Evolutionary conservation across 306 rosid genomes (phyloP).

Genomic region (Acacia crassicarpa): DNA sequence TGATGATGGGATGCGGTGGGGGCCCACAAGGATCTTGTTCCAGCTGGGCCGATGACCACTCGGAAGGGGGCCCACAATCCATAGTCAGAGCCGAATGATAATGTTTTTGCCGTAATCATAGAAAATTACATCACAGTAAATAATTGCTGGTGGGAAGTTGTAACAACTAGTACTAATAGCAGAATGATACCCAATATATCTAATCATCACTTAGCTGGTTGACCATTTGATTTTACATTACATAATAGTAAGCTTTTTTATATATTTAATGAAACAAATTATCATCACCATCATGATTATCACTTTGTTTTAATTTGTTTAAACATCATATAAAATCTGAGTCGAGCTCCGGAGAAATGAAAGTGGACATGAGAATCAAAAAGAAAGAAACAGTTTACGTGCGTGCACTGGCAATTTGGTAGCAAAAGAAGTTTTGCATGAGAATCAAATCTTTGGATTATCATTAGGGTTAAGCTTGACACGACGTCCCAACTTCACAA

Average conservation of each 20-base stretch:
- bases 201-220: conserved; percentile 31
- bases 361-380: not conserved
- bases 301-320: not conserved
- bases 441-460: conserved; percentile 10
- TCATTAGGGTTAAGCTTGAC: conserved; percentile 7
- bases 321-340: not conserved
- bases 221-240: conserved; percentile 27
- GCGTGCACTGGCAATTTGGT: not conserved
- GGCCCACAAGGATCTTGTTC: conserved; percentile 57
- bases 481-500: conserved; percentile 25
- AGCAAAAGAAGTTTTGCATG: conserved; percentile 17
- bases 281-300: not conserved
- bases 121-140: conserved; percentile 30
- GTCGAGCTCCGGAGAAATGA: not conserved
- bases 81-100: conserved; percentile 48
- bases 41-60: conserved; percentile 42
- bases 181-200: conserved; percentile 8
- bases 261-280: not conserved
- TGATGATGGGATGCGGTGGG: conserved; percentile 10
- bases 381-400: not conserved
- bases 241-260: not conserved
- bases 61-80: conserved; percentile 26
- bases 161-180: conserved; percentile 22
- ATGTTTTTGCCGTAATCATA: conserved; percentile 48
- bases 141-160: conserved; percentile 27